Evolutionary conservation across 768 basidiomycete species (phyloP), one percentile per base, ranked within the genome.

Genomic region (Austroboletus festivus): DNA sequence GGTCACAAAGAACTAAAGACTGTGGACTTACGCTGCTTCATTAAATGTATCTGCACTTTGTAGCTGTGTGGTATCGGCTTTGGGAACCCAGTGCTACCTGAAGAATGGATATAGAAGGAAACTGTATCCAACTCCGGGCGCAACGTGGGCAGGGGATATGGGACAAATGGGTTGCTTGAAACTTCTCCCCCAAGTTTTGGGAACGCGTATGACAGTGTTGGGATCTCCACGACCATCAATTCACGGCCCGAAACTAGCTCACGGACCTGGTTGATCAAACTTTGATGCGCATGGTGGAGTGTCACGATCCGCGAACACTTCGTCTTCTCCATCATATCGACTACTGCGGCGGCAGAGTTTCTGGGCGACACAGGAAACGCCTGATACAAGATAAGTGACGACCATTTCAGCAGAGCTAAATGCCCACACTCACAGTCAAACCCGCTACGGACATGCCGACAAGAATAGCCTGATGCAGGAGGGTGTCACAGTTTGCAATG

Each of bases 1-100:
- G 4, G 33, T 15, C 33, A 34, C 5, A 13, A 5, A 10, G 10
- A 13, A 5, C 5, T 15, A 34, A 12, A 13, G 12, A 48, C 12
- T 3, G 18, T 16, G 21, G 19, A 46, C 68, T 48, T 54, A 76
- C 74, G 52, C 18, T 67, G 59, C 3, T 50, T 39, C 19, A 63
- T 55, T 68, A 73, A 71, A 31, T 73, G 61, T 2, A 63, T 44
- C 18, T 73, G 45, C 3, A 56, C 54, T 21, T 54, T 57, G 44
- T 71, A 63, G 1, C 62, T 68, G 21, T 69, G 60, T 1, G 65
- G 58, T 38, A 79, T 70, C 8, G 72, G 55, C 47, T 74, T 77
- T 0, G 77, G 75, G 39, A 73, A 66, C 3, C 76, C 74, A 0
- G 77, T 75, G 42, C 75, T 77, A 15, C 77, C 77, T 3, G 78